Base-by-base conservation (phyloP, 768 basidiomycete genomes). In the Hypholoma fasciculare region DNA sequence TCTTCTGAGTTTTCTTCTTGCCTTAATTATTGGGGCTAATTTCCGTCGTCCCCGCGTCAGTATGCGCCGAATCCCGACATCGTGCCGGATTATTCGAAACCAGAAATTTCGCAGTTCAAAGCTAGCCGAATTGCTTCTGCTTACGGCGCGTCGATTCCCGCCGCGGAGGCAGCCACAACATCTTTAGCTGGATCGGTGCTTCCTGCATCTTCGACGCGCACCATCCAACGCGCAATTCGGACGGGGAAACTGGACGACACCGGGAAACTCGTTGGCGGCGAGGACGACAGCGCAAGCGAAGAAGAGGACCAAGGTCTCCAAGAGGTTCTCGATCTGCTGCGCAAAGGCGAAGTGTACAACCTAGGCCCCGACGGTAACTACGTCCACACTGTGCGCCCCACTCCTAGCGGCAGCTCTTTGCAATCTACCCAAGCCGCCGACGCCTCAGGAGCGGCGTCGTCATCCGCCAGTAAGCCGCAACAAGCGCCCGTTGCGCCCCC, bases 41-140 rank as follows among this genome's bases (percentile, higher is more conserved):
- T 23, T 37, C 43, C 44, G 17, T 19, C 58, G n/a, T 19, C 58
- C 43, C 20, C 36, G 36, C 43, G 16, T 23, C 57, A 49, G 27
- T 43, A 59, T 62, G 63, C 48, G 43, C 27, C 52, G 52, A 49
- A 56, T 9, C 38, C 58, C 40, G 58, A 62, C 49, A 9, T 56
- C 43, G 34, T 49, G 44, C 44, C 30, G 9, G 50, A 60, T 1
- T 58, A 57, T 40, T 72, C 77, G 43, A 87, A 82, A 65, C 76
- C 82, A 7, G 65, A 78, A 0, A 70, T 87, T 40, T 92, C 90
- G 12, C 82, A 77, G 40, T 91, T 92, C 70, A 91, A 83, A 67
- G 81, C 85, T 1, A 80, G 74, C 42, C 81, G 79, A 19, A 72
- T 87, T 56, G 76, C 78, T 14, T 74, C 78, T 23, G 75, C 82